Conservation (phyloP, 495 filamentous ascomycete genomes). For the Aspergillus indologenus region DNA sequence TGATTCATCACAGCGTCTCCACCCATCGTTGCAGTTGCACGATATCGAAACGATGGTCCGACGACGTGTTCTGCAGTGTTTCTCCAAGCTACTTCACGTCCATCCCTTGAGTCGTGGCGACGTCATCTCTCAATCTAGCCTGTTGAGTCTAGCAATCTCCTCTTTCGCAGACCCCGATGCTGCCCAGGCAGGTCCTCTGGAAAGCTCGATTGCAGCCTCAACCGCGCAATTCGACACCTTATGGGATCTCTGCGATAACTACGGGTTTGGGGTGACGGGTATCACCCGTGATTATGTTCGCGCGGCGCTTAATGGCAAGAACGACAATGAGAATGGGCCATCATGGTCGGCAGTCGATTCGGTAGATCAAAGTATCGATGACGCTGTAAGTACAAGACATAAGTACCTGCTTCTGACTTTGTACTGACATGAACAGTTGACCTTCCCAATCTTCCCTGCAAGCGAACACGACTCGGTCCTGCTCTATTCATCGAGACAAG, state of each 20-base stretch:
- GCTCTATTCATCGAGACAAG: constrained; percentile 60
- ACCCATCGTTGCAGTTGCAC: constrained; percentile 81
- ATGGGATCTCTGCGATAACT: constrained; percentile 94
- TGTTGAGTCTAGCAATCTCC: constrained; percentile 86
- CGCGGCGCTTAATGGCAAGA: constrained; percentile 66
- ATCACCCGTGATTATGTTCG: constrained; percentile 75
- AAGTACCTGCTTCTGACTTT: neutral
- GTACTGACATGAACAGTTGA: constrained; percentile 38
- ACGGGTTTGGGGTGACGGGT: constrained; percentile 87
- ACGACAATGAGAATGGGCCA: constrained; percentile 52
- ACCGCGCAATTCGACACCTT: constrained; percentile 85
- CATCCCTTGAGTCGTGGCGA: constrained; percentile 79
- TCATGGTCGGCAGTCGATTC: constrained; percentile 61
- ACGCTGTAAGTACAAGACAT: constrained; percentile 46
- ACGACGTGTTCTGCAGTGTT: constrained; percentile 89
- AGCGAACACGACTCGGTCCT: constrained; percentile 86
- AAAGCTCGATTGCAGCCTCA: constrained; percentile 89
- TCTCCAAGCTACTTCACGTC: constrained; percentile 82
- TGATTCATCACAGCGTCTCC: constrained; percentile 80
- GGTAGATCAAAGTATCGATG: constrained; percentile 68
- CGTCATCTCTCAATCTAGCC: constrained; percentile 82
- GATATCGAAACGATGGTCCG: constrained; percentile 93
- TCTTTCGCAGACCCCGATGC: constrained; percentile 93
- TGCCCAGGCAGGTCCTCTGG: constrained; percentile 76
- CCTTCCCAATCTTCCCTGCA: constrained; percentile 74